Percentiles rank a stretch among this genome's conserved stretches.
These are phyloP conservation scores for Rickenella mellea DNA, from an alignment of 768 basidiomycete species.

Conservation along the genomic window DNA sequence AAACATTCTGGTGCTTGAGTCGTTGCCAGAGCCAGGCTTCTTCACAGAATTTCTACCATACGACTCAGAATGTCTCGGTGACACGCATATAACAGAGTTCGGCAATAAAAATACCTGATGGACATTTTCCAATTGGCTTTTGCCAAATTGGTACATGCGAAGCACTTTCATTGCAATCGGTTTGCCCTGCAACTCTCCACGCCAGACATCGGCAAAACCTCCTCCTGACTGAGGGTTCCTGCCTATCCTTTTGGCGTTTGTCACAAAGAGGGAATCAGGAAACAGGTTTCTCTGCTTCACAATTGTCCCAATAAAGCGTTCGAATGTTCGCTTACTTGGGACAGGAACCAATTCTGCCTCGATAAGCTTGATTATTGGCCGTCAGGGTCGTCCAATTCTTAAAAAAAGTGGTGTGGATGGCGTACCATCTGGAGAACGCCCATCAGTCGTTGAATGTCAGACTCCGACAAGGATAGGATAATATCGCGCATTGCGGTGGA, in stretches of 20 bases:
- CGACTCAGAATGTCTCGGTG: too few relatives aligned
- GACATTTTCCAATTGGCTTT: too few relatives aligned
- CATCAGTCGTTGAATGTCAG: too few relatives aligned
- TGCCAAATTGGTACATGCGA: background rate
- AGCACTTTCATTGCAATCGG: background rate
- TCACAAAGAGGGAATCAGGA: background rate
- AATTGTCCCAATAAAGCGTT: background rate
- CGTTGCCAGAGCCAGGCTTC: slow-evolving; percentile 13
- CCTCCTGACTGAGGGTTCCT: background rate
- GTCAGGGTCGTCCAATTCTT: too few relatives aligned
- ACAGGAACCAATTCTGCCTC: too few relatives aligned
- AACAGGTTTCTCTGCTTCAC: background rate
- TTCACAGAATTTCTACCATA: slow-evolving; percentile 9
- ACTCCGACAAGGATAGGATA: too few relatives aligned
- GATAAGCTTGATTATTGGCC: too few relatives aligned
- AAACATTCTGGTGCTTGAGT: slow-evolving; percentile 12
- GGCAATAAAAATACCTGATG: too few relatives aligned
- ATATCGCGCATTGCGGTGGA: too few relatives aligned
- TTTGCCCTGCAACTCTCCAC: background rate
- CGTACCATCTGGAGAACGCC: too few relatives aligned
- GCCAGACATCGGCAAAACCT: background rate
- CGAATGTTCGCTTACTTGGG: background rate
- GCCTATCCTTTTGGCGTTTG: background rate
- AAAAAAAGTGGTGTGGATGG: too few relatives aligned
- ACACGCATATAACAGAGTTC: too few relatives aligned